Conservation (phyloP, 176 grass and related monocot genomes). For the Zea luxurians region DNA sequence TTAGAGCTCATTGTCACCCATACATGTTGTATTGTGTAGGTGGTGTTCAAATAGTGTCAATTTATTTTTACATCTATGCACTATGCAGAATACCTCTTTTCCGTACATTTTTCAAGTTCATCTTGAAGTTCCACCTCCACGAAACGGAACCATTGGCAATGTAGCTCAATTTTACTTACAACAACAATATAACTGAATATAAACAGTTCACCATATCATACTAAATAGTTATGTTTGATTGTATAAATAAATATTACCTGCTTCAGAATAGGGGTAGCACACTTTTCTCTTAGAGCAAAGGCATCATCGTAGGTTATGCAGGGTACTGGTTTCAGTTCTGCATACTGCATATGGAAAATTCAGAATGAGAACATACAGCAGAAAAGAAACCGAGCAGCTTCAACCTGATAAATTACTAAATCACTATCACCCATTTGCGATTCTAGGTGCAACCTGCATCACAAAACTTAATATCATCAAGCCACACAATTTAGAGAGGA, state of each 20-base stretch:
- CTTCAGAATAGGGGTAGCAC: conserved; percentile 90
- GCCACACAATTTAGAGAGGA: conserved; percentile 9
- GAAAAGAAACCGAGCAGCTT: conserved; percentile 28
- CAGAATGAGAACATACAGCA: conserved; percentile 26
- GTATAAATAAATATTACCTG: conserved; percentile 52
- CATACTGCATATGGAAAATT: conserved; percentile 67
- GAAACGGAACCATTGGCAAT: background rate
- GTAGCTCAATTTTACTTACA: background rate
- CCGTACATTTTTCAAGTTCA: background rate
- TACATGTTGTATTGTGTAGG: background rate
- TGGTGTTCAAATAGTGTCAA: background rate
- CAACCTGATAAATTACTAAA: background rate
- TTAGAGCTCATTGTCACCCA: no score
- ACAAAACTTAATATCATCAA: conserved; percentile 10
- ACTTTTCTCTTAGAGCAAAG: conserved; percentile 77
- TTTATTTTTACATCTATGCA: background rate
- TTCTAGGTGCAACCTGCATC: background rate
- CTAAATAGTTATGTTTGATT: background rate
- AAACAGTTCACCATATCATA: background rate
- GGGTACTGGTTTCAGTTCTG: conserved; percentile 91
- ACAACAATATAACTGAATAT: background rate
- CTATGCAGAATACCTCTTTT: background rate
- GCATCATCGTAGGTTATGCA: conserved; percentile 88
- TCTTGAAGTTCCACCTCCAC: background rate
- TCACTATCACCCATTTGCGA: background rate